Evolutionary conservation across 2,329 filamentous ascomycete genomes (phyloP).

Genomic region (Nothopassalora personata): DNA sequence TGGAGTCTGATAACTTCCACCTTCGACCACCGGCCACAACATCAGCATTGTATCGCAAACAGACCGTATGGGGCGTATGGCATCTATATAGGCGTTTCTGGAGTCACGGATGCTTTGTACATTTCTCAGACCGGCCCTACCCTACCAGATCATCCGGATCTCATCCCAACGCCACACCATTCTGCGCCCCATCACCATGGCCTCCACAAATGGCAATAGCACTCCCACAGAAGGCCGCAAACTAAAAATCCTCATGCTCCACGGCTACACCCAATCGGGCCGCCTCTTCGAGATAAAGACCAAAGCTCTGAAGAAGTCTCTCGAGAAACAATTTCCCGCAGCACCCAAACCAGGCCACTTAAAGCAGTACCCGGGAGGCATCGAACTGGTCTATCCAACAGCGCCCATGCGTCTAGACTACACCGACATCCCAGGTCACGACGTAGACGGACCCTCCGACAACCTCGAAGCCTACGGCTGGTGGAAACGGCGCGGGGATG

Average conservation of each 20-base stretch:
- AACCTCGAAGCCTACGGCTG: constrained; percentile 63
- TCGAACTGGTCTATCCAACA: constrained; percentile 45
- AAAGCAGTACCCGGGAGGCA: constrained; percentile 33
- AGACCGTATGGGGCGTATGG: background rate
- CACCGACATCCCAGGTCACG: constrained; percentile 56
- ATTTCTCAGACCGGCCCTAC: background rate
- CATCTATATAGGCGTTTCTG: background rate
- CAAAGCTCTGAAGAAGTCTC: constrained; percentile 74
- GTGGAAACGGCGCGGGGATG: constrained; percentile 67
- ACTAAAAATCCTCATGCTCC: constrained; percentile 48
- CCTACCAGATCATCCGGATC: background rate
- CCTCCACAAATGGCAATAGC: constrained; percentile 6
- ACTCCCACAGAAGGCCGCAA: constrained; percentile 16
- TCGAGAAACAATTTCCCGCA: constrained; percentile 66
- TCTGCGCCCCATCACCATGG: constrained; percentile 3
- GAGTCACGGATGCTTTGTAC: background rate
- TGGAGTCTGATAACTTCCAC: background rate
- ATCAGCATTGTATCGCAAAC: background rate
- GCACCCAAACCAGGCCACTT: constrained; percentile 46
- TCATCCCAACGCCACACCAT: background rate
- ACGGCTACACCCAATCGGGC: constrained; percentile 86
- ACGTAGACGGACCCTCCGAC: constrained; percentile 40
- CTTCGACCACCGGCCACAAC: background rate
- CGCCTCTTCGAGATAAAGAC: constrained; percentile 81
- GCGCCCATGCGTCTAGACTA: constrained; percentile 40